Evolutionary conservation across 495 filamentous ascomycete genomes (phyloP).

Genomic region (Penicilliopsis zonata): DNA sequence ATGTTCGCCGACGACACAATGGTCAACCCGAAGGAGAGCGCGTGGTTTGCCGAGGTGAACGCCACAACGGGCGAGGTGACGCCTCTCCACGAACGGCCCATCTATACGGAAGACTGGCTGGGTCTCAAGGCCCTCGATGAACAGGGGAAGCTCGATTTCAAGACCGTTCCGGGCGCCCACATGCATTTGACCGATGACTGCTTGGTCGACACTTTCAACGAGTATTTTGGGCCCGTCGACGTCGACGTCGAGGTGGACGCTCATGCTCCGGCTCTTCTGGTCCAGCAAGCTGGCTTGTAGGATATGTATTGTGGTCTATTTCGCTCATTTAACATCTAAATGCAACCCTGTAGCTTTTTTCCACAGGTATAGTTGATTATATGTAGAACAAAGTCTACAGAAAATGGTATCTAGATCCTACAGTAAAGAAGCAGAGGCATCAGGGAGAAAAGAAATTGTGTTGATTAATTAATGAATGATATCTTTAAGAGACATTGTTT

Average conservation of each 20-base stretch:
- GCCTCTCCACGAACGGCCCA: slow-evolving; percentile 51
- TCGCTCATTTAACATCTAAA: too few species aligned
- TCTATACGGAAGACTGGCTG: slow-evolving; percentile 93
- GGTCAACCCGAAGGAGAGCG: slow-evolving; percentile 81
- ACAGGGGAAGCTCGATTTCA: slow-evolving; percentile 66
- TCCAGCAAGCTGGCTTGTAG: slow-evolving; percentile 11
- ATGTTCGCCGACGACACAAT: slow-evolving; percentile 80
- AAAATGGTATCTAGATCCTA: too few species aligned
- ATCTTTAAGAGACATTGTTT: neutral
- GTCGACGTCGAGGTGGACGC: slow-evolving; percentile 4
- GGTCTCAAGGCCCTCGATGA: slow-evolving; percentile 73
- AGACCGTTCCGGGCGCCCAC: slow-evolving; percentile 57
- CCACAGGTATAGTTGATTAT: too few species aligned
- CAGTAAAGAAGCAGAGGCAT: neutral
- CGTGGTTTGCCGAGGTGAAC: slow-evolving; percentile 86
- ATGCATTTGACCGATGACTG: slow-evolving; percentile 67
- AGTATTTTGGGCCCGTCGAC: slow-evolving; percentile 48
- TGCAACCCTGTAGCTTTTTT: too few species aligned
- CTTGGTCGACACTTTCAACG: slow-evolving; percentile 53
- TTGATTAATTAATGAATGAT: too few species aligned
- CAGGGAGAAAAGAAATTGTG: slow-evolving; percentile 3
- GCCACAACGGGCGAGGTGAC: slow-evolving; percentile 48
- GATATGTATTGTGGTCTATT: neutral
- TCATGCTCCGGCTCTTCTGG: slow-evolving; percentile 6
- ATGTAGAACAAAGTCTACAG: too few species aligned